Evolutionary conservation across 2,329 filamentous ascomycete genomes (phyloP).

Genomic region (Colletotrichum sp.): DNA sequence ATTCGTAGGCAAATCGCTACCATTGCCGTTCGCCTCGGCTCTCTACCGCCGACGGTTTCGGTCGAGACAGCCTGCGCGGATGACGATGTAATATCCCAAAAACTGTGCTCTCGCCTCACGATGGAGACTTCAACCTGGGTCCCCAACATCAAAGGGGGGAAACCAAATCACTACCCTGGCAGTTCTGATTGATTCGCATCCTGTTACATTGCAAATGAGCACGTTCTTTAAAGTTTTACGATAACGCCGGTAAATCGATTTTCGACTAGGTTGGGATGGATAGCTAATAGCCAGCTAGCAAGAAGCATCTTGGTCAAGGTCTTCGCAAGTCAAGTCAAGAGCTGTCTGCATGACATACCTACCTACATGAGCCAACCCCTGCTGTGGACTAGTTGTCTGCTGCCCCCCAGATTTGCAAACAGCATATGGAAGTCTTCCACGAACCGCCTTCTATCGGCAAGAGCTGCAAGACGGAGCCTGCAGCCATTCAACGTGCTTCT

Average conservation of each 20-base stretch:
- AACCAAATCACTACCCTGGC: neutral
- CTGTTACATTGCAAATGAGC: neutral
- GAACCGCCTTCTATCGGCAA: neutral
- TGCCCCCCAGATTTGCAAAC: neutral
- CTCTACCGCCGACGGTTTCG: neutral
- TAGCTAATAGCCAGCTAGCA: neutral
- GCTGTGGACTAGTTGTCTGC: neutral
- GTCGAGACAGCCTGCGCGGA: neutral
- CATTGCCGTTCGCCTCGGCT: neutral
- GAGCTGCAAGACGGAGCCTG: neutral
- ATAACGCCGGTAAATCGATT: neutral
- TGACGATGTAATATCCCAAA: neutral
- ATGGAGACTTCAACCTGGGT: neutral
- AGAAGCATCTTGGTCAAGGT: neutral
- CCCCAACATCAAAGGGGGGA: neutral
- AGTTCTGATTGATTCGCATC: neutral
- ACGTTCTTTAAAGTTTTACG: neutral
- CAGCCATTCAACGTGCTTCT: neutral
- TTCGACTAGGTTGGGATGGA: neutral
- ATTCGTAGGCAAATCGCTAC: neutral
- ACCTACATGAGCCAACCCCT: slow-evolving; percentile 15
- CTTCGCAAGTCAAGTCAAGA: neutral
- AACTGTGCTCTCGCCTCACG: neutral
- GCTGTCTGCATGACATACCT: slow-evolving; percentile 17
- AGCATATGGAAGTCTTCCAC: neutral